These are phyloP conservation scores for Neofusicoccum sp. DNA, from an alignment of 2,329 filamentous ascomycete species.

Conservation along the genomic window DNA sequence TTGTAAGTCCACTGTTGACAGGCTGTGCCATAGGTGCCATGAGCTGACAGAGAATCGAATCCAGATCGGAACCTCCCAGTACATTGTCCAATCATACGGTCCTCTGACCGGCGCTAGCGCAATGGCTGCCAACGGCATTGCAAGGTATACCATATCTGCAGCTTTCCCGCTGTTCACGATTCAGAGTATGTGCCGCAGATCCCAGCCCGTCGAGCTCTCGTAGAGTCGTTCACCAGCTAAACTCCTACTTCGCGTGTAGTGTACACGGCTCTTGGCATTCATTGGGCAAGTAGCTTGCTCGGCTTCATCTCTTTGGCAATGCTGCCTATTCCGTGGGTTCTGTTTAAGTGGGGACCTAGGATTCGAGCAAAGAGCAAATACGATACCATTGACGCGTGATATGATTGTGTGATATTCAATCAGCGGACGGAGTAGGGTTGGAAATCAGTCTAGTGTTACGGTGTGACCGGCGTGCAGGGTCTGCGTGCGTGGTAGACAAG, in stretches of 20 bases:
- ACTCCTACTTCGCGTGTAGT: no score
- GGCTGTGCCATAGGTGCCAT: no score
- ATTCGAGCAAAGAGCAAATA: conserved; percentile 29
- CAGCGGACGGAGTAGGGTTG: no score
- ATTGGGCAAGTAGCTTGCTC: conserved; percentile 8
- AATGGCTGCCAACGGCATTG: conserved; percentile 39
- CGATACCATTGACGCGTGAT: conserved; percentile 20
- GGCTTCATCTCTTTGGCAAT: conserved; percentile 2
- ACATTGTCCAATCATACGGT: conserved; percentile 34
- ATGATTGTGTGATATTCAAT: no score
- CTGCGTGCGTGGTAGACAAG: no score
- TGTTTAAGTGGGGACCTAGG: conserved; percentile 28
- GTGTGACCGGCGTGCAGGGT: no score
- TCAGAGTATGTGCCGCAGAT: not conserved
- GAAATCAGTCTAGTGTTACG: no score
- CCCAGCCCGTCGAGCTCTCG: not conserved
- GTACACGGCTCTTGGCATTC: not conserved
- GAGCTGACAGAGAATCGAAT: conserved; percentile 10
- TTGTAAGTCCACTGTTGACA: conserved; percentile 24
- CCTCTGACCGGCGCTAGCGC: conserved; percentile 35
- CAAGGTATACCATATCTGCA: conserved; percentile 37
- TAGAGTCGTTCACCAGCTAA: no score
- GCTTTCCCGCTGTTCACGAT: conserved; percentile 19
- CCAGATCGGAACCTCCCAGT: conserved; percentile 29
- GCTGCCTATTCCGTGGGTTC: conserved; percentile 30